Base-by-base conservation (phyloP, 768 basidiomycete genomes). In the Mycena pura region DNA sequence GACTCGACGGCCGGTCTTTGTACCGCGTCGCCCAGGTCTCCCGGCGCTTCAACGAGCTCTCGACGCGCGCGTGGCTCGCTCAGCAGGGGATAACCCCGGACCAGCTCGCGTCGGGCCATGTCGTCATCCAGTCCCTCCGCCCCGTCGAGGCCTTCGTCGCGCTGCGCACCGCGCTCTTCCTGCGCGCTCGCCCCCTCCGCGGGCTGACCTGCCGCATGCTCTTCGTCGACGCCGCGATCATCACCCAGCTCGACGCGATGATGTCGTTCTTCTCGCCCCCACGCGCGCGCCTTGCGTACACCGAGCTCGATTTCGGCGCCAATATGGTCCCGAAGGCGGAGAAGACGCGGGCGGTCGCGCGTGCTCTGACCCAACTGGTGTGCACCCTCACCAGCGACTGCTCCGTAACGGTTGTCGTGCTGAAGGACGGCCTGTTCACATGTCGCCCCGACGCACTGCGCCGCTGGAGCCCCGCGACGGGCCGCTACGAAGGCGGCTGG, bases 381-480 rank as follows among this genome's bases (percentile, higher is more conserved):
- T 51, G 6, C 24, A 39, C 32, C 6, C 17, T 60, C 24, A 6
- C 50, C 10, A 11, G n/a, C 3, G 57, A 51, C 44, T 52, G 25
- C 13, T 43, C 43, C 19, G 31, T 43, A 3, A 52, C 57, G 41
- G 57, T 60, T 5, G 43, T 51, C 15, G 36, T 60, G 9, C 40
- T 60, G 11, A n/a, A 59, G 25, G 49, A 52, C 11, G 57, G 57
- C 3, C 49, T 60, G n/a, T 60, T 60, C n/a, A 60, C 57, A 9
- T 60, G 57, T 13, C 57, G 57, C 3, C 57, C 57, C 10, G 60
- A 43, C 8, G 51, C 52, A 6, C 34, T 63, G 22, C 54, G 55
- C 2, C 54, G 49, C 24, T 63, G 62, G 62, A 57, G 43, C 15
- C 62, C 62, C 8, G 49, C 22, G 21, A 57, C 49, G 14, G 53